Base-by-base conservation (phyloP, 257 asterid species). In the Nicotiana sylvestris region DNA sequence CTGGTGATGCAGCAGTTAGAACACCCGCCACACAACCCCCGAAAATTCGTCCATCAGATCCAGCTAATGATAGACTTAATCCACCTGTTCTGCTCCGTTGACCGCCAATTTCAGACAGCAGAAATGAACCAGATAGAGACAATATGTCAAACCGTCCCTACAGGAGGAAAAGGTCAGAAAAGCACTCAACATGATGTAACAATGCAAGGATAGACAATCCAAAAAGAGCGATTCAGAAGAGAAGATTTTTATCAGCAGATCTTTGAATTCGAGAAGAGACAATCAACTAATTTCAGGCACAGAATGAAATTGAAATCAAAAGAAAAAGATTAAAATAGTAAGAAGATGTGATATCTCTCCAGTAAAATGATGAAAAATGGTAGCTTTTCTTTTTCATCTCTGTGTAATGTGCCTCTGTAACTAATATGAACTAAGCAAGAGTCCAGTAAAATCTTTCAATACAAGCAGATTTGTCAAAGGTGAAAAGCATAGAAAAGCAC, bases 11-110 rank as follows among this genome's bases (percentile, higher is more conserved):
- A 2, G 96, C 96, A 17, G 83, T 84, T n/a, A 92, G 86, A 69
- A 87, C 81, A 37, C 96, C 94, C 12, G 92, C 92, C 76, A 92
- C 96, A 66, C 94, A 82, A n/a, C 94, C 96, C 70, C 96, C 94
- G 5, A 92, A 85, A 76, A 92, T 90, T 83, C 94, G 85, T 83
- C 96, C 96, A 84, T 90, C 94, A 3, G 96, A 84, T 43, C 94
- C 94, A 64, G 92, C 88, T 84, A 92, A 86, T 2, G 88, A 87
- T 56, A 87, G 83, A 88, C 94, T 90, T 80, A 92, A 79, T 64
- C 92, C 94, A 61, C 94, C 96, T 0, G 87, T 88, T 84, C 92
- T 81, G 83, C 89, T 88, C 69, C 81, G 89, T 79, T 90, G 94
- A 46, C 92, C 96, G 0, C 83, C 91, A 46, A 77, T 82, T 74